A percentile compares a stretch with the other conserved stretches of the same genome.
These are phyloP conservation scores for Paramecium sonneborni DNA, from an alignment of 73 alveolate genomes.

Conservation along the genomic window DNA sequence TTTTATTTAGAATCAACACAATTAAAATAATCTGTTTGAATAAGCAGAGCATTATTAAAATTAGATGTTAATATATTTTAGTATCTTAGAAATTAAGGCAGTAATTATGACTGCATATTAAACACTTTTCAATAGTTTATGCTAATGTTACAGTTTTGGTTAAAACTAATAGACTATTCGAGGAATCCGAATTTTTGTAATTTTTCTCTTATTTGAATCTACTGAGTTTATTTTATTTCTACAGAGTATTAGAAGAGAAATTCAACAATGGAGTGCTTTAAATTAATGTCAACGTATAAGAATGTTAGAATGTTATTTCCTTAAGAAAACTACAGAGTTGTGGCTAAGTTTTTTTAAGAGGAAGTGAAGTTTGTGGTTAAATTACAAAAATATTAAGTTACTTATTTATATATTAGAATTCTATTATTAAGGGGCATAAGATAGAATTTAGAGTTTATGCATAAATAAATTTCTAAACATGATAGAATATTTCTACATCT, in stretches of 20 bases:
- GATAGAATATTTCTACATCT: neutral
- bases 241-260: neutral
- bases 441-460: slow-evolving; percentile 58
- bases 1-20: too few species aligned
- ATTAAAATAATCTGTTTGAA: too few species aligned
- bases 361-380: slow-evolving; percentile 26
- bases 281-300: slow-evolving; percentile 47
- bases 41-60: too few species aligned
- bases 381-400: neutral
- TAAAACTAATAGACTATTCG: slow-evolving; percentile 39
- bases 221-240: too few species aligned
- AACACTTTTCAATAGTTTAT: neutral
- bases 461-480: too few species aligned
- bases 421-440: slow-evolving; percentile 53
- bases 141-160: slow-evolving; percentile 60
- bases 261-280: neutral
- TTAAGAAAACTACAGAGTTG: neutral
- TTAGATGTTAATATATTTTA: too few species aligned
- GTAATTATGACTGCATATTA: neutral
- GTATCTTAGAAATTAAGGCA: neutral
- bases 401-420: slow-evolving; percentile 47
- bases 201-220: slow-evolving; percentile 39
- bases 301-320: slow-evolving; percentile 37
- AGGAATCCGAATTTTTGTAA: slow-evolving; percentile 12
- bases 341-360: too few species aligned